Conservation (phyloP, 106 monocot species). For the Acorus calamus region DNA sequence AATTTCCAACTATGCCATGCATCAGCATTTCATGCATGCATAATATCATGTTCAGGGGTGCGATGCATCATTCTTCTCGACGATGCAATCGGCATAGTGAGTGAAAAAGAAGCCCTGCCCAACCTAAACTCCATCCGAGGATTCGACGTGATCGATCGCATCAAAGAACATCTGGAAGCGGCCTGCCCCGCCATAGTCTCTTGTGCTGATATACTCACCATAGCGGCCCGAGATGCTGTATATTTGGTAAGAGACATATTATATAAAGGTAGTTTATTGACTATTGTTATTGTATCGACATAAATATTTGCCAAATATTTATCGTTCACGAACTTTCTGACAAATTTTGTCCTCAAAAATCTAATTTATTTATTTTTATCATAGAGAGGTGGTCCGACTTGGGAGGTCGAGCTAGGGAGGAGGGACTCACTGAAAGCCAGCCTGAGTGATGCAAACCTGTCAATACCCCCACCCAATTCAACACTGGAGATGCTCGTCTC, state of each 20-base stretch:
- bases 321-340: too few relatives aligned
- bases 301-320: too few relatives aligned
- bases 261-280: too few relatives aligned
- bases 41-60: constrained; percentile 26
- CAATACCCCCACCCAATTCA: constrained; percentile 64
- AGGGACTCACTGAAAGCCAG: constrained; percentile 60
- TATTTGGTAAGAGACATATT: constrained; percentile 11
- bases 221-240: constrained; percentile 34
- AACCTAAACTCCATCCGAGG: constrained; percentile 42
- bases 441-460: constrained; percentile 37
- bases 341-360: too few relatives aligned
- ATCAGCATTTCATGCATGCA: neutral
- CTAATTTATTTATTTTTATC: too few relatives aligned
- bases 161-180: constrained; percentile 35
- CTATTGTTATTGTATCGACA: too few relatives aligned
- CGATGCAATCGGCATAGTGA: constrained; percentile 9
- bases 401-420: constrained; percentile 57
- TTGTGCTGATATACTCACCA: constrained; percentile 42
- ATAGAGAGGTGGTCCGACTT: constrained; percentile 54
- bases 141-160: constrained; percentile 37
- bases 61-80: constrained; percentile 49
- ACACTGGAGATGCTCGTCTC: constrained; percentile 45
- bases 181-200: constrained; percentile 48
- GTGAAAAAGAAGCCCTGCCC: constrained; percentile 36
- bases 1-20: too few relatives aligned